Conservation (phyloP, 1,284 basidiomycete genomes). For the Sphagnurus paluster region DNA sequence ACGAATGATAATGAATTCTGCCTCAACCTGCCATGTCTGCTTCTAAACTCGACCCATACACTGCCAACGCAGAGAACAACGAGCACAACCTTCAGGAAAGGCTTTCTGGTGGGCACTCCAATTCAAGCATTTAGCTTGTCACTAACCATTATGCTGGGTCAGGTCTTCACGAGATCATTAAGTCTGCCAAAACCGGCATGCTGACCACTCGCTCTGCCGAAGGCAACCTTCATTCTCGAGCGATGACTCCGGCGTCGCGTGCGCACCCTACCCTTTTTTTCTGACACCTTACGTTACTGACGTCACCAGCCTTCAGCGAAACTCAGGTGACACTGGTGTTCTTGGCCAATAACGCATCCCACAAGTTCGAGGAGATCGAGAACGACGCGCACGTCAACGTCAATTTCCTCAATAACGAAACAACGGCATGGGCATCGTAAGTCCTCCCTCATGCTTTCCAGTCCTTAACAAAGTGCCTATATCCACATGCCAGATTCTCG, state of each 20-base stretch:
- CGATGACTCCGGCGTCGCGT: constrained; percentile 79
- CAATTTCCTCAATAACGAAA: constrained; percentile 70
- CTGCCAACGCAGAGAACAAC: constrained; percentile 56
- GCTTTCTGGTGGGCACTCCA: constrained; percentile 47
- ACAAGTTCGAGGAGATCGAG: constrained; percentile 78
- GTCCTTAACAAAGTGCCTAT: neutral
- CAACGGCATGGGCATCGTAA: constrained; percentile 83
- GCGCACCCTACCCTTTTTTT: constrained; percentile 23
- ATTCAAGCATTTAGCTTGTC: neutral
- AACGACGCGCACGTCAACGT: constrained; percentile 81
- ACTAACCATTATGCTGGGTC: neutral
- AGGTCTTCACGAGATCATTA: constrained; percentile 65
- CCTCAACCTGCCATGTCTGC: constrained; percentile 26
- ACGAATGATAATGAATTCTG: neutral
- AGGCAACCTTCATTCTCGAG: constrained; percentile 79
- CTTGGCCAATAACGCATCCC: constrained; percentile 75
- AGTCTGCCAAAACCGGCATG: constrained; percentile 71
- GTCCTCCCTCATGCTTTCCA: constrained; percentile 15
- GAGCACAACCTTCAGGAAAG: constrained; percentile 61
- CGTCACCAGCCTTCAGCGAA: constrained; percentile 41
- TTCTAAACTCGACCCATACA: constrained; percentile 63
- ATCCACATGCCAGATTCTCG: constrained; percentile 41
- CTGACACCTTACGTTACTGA: neutral
- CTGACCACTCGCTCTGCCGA: constrained; percentile 76
- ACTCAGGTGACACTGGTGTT: constrained; percentile 63